Conservation (phyloP, 2,329 filamentous ascomycete genomes). For the Diplodia sapinea region DNA sequence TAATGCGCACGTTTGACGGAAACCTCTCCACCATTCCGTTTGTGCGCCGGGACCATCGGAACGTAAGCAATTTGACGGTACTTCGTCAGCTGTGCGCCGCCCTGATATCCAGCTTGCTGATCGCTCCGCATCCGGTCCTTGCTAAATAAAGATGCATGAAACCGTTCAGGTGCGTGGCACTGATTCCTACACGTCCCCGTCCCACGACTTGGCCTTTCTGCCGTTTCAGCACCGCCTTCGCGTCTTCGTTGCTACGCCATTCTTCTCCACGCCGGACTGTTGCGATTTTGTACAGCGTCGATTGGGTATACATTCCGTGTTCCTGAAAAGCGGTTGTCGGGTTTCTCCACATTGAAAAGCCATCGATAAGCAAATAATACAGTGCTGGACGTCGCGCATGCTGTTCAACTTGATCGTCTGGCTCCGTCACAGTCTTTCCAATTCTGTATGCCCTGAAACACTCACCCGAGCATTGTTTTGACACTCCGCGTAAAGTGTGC, state of each 20-base stretch:
- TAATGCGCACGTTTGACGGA: slow-evolving; percentile 11
- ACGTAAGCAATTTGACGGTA: neutral
- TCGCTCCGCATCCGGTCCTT: no score
- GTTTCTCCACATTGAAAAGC: no score
- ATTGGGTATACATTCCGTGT: no score
- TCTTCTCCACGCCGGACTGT: neutral
- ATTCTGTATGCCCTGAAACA: no score
- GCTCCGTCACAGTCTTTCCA: no score
- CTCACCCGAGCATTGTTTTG: no score
- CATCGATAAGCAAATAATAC: no score
- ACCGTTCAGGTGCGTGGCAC: neutral
- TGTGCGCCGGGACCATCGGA: neutral
- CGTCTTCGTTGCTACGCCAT: neutral
- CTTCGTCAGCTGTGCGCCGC: neutral
- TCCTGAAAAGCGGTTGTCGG: no score
- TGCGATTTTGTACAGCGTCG: no score
- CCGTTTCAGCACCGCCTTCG: neutral
- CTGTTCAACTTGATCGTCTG: no score
- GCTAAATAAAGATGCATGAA: neutral
- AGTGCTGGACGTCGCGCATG: no score
- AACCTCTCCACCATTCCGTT: neutral
- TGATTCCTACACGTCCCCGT: neutral
- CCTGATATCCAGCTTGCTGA: neutral
- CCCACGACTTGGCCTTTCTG: neutral
- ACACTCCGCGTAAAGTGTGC: no score